Evolutionary conservation across 768 basidiomycete species (phyloP), one percentile per base, ranked within the genome.

Genomic region (Pseudohyphozyma bogoriensis): DNA sequence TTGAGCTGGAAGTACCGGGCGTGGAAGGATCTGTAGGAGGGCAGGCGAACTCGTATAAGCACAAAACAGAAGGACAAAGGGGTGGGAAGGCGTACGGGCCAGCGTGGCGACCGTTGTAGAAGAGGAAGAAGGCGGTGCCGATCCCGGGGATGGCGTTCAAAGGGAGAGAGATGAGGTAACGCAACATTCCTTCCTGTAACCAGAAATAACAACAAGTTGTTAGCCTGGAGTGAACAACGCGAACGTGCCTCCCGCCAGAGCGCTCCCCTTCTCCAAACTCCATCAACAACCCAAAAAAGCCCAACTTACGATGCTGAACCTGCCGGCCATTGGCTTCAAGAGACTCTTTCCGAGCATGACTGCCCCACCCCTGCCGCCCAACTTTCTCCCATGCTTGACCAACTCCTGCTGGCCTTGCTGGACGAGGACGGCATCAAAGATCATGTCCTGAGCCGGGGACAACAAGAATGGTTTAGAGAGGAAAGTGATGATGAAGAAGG

Each of bases 1-100:
- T 84, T 85, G 51, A 85, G 77, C 72, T 83, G 80, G 75, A 85
- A 87, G 72, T 85, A 87, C 44, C 83, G 78, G 10, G 78, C 69
- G 72, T 85, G 65, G 3, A 55, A 39, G 82, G 83, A 82, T 4
- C 84, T 84, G 29, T 73, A 16, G n/a, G 24, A 11, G 36, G 28
- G 26, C 42, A n/a, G 16, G 33, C 10, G 33, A 16, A 42, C 20
- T 15, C 47, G 39, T 40, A 20, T 16, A 13, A 36, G 8, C 24
- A 26, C 2, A 42, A 36, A 28, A 50, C 26, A 28, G 29, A 31
- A 44, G 12, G 42, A 55, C 64, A 11, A 20, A n/a, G n/a, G n/a
- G n/a, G n/a, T n/a, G n/a, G n/a, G n/a, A n/a, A n/a, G n/a, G n/a
- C n/a, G n/a, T n/a, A 64, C 61, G 59, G 59, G 16, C 58, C 59